Evolutionary conservation across 1,284 basidiomycete genomes (phyloP).

Genomic region (Heimioporus retisporus): DNA sequence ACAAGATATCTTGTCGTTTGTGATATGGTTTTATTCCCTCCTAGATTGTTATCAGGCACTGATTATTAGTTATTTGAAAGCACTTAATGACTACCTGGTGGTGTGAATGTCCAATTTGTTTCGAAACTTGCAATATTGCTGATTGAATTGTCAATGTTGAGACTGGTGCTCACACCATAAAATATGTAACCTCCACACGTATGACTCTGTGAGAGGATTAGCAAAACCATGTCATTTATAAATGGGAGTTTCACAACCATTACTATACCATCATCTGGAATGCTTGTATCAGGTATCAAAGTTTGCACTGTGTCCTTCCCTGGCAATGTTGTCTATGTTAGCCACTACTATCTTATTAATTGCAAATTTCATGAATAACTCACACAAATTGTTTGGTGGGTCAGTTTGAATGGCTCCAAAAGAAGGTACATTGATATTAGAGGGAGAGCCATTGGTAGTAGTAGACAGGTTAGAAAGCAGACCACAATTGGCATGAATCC

Average conservation of each 20-base stretch:
- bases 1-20: no score
- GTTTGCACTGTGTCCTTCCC: constrained; percentile 1
- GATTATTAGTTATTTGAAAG: background rate
- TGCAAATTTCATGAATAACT: background rate
- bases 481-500: no score
- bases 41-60: background rate
- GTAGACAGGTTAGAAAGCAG: no score
- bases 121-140: background rate
- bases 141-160: background rate
- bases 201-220: background rate
- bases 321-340: background rate
- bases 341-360: background rate
- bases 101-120: background rate
- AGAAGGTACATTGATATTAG: no score
- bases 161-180: background rate
- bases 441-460: no score
- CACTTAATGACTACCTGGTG: background rate
- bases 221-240: background rate
- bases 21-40: background rate
- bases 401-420: no score
- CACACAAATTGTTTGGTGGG: background rate
- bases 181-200: background rate
- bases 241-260: background rate
- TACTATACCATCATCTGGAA: no score
- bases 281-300: no score